Evolutionary conservation across 1,139 yeast species (phyloP).

Genomic region (Hanseniaspora sp.): DNA sequence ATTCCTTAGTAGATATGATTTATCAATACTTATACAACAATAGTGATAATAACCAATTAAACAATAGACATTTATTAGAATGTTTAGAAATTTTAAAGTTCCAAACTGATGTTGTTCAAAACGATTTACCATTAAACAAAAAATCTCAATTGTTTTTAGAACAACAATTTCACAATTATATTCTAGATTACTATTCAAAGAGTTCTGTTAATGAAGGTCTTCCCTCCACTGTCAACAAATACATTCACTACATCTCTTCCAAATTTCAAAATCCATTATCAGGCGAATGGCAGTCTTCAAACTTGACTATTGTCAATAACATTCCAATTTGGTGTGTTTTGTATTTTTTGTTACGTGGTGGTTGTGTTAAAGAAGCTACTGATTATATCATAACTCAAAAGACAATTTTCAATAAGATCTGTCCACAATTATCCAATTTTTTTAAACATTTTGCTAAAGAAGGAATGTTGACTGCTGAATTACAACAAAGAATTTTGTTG

Average conservation of each 20-base stretch:
- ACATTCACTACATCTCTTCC: constrained; percentile 52
- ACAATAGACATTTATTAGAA: constrained; percentile 36
- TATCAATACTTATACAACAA: background rate
- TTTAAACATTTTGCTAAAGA: constrained; percentile 56
- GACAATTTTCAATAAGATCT: constrained; percentile 63
- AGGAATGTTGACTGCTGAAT: constrained; percentile 49
- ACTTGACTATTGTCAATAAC: constrained; percentile 59
- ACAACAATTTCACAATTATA: constrained; percentile 60
- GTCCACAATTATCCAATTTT: constrained; percentile 71
- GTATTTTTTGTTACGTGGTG: constrained; percentile 75
- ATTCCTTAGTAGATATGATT: constrained; percentile 1
- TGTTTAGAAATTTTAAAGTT: constrained; percentile 48
- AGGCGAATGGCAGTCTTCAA: constrained; percentile 41
- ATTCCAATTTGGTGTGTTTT: constrained; percentile 86
- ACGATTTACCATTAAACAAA: constrained; percentile 45
- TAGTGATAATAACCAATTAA: background rate
- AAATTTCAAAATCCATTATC: constrained; percentile 34
- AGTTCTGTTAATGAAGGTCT: constrained; percentile 52
- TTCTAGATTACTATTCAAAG: constrained; percentile 61
- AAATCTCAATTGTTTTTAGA: constrained; percentile 47
- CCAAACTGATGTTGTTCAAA: constrained; percentile 20
- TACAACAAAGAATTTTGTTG: constrained; percentile 57
- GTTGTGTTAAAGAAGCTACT: constrained; percentile 67
- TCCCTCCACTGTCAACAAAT: constrained; percentile 61
- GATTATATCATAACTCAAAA: constrained; percentile 45